These are phyloP conservation scores for Arachis monticola DNA, from an alignment of 331 rosid species.

Conservation along the genomic window DNA sequence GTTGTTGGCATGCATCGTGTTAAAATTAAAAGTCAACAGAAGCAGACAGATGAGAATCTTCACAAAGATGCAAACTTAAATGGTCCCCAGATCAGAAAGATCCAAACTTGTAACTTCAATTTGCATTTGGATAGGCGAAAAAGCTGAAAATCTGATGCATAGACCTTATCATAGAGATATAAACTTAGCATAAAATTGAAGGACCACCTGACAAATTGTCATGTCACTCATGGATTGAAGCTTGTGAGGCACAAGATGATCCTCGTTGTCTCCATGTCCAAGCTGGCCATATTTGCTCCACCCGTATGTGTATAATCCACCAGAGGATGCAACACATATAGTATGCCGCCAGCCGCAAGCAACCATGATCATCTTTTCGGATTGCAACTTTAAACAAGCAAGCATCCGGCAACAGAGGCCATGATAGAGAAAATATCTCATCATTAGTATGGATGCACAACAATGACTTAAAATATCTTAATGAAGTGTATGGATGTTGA, in stretches of 20 bases:
- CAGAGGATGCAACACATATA: constrained; percentile 74
- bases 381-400: constrained; percentile 49
- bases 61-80: too few species aligned
- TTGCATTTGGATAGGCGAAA: too few species aligned
- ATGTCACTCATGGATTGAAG: constrained; percentile 62
- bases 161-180: constrained; percentile 20
- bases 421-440: constrained; percentile 10
- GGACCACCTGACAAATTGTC: constrained; percentile 59
- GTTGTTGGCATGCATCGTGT: too few species aligned
- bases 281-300: constrained; percentile 98
- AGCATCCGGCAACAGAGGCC: constrained; percentile 22
- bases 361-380: constrained; percentile 80
- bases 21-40: too few species aligned
- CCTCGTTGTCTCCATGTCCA: constrained; percentile 89
- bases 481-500: constrained; percentile 2
- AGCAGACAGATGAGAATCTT: too few species aligned
- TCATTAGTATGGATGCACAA: constrained; percentile 10
- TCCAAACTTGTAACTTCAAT: too few species aligned
- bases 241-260: constrained; percentile 82
- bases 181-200: constrained; percentile 32
- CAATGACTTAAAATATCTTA: constrained; percentile 23
- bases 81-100: too few species aligned
- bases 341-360: constrained; percentile 99
- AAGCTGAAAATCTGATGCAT: not conserved
- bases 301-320: constrained; percentile 77